Evolutionary conservation across 345 rosid species (phyloP).

Genomic region (Punica granatum): DNA sequence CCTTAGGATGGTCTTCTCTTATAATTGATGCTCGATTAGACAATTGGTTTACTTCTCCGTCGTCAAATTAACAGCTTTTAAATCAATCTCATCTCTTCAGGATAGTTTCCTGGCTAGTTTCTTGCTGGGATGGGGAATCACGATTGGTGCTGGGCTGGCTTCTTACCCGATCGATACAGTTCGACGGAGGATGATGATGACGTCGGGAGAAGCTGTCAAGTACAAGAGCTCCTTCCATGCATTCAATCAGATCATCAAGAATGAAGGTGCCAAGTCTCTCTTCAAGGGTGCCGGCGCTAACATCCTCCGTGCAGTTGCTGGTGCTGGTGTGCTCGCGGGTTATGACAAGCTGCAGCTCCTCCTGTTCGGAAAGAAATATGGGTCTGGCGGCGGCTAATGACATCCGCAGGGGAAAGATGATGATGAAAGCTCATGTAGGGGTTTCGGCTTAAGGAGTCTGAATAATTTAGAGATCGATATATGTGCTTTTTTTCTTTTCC

Average conservation of each 20-base stretch:
- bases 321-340: conserved; percentile 90
- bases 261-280: conserved; percentile 69
- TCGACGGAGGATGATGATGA: conserved; percentile 98
- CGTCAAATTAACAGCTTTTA: not conserved
- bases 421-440: conserved; percentile 4
- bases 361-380: conserved; percentile 73
- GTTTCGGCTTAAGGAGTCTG: not conserved
- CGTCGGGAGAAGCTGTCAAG: conserved; percentile 89
- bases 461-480: not conserved
- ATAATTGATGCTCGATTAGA: not conserved
- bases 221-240: conserved; percentile 68
- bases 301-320: conserved; percentile 84
- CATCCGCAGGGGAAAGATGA: not conserved
- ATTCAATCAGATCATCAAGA: conserved; percentile 63
- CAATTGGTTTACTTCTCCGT: not conserved
- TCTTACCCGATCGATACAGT: conserved; percentile 83
- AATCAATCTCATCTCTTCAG: conserved; percentile 22
- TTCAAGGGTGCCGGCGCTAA: conserved; percentile 93
- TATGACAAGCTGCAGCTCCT: conserved; percentile 81
- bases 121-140: conserved; percentile 73
- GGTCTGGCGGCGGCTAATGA: conserved; percentile 38
- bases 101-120: conserved; percentile 82
- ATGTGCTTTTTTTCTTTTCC: not conserved
- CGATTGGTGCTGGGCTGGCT: conserved; percentile 73
- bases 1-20: not conserved